Percentiles rank a stretch among this genome's conserved stretches.
Conservation (phyloP, 2,329 filamentous ascomycete genomes). For the Alternaria postmessia region DNA sequence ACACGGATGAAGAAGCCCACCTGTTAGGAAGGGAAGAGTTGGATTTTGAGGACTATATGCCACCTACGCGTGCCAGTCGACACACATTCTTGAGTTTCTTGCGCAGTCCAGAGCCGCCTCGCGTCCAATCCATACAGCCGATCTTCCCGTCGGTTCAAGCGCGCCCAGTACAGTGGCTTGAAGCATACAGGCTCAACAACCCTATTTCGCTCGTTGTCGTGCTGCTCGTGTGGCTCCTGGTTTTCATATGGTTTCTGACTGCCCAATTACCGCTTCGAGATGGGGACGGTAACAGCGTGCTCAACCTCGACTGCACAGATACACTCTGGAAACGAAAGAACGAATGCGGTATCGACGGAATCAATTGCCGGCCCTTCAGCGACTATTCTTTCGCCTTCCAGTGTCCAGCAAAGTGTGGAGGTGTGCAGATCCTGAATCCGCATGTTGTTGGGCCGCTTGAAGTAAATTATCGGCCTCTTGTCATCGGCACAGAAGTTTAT, state of each 20-base stretch:
- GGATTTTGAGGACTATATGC: slow-evolving; percentile 33
- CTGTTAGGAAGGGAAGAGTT: slow-evolving; percentile 37
- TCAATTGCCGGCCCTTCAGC: slow-evolving; percentile 76
- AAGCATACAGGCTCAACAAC: slow-evolving; percentile 56
- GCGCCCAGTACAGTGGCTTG: slow-evolving; percentile 67
- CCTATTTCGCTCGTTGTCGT: slow-evolving; percentile 64
- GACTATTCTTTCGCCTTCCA: slow-evolving; percentile 74
- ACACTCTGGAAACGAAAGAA: slow-evolving; percentile 76
- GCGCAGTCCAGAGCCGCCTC: slow-evolving; percentile 54
- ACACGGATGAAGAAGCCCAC: slow-evolving; percentile 41
- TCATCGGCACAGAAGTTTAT: slow-evolving; percentile 72
- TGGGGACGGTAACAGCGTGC: slow-evolving; percentile 71
- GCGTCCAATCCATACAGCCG: slow-evolving; percentile 54
- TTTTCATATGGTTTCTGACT: slow-evolving; percentile 72
- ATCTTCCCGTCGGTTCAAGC: slow-evolving; percentile 72
- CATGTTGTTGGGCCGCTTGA: slow-evolving; percentile 75
- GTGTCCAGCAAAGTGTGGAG: slow-evolving; percentile 75
- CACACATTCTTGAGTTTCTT: slow-evolving; percentile 43
- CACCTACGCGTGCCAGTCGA: slow-evolving; percentile 10
- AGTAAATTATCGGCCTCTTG: slow-evolving; percentile 62
- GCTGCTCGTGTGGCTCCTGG: slow-evolving; percentile 70
- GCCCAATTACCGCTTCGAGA: slow-evolving; percentile 65
- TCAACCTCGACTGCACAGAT: slow-evolving; percentile 71
- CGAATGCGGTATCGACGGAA: slow-evolving; percentile 75
- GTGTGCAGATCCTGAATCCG: slow-evolving; percentile 71